Percentiles rank a stretch among this genome's conserved stretches.
Evolutionary conservation across 768 basidiomycete species (phyloP).

Genomic region (Mycena haematopus): DNA sequence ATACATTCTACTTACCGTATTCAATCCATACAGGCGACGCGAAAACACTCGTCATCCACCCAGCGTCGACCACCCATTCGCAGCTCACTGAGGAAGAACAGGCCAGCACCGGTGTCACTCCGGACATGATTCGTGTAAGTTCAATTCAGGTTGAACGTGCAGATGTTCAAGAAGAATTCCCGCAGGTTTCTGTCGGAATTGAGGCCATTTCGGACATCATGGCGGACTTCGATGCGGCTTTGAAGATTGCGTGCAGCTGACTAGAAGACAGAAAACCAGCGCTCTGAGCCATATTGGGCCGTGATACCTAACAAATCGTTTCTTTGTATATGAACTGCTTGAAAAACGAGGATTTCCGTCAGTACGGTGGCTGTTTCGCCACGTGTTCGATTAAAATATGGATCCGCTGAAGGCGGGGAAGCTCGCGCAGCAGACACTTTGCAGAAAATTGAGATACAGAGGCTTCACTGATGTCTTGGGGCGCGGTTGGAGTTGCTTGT

Average conservation of each 20-base stretch:
- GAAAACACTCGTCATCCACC: slow-evolving; percentile 84
- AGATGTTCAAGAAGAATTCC: not conserved
- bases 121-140: slow-evolving; percentile 75
- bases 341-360: too few species aligned
- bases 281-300: too few species aligned
- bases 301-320: too few species aligned
- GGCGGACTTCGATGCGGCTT: slow-evolving; percentile 45
- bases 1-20: not conserved
- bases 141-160: not conserved
- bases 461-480: too few species aligned
- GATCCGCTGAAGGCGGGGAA: too few species aligned
- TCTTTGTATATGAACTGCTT: too few species aligned
- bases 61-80: slow-evolving; percentile 78
- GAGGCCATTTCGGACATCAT: slow-evolving; percentile 49
- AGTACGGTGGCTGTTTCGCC: too few species aligned
- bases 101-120: slow-evolving; percentile 69
- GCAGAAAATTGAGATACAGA: too few species aligned
- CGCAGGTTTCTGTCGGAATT: slow-evolving; percentile 45
- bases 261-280: too few species aligned
- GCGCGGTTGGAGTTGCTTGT: too few species aligned
- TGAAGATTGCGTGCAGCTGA: slow-evolving; percentile 30
- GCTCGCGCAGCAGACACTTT: too few species aligned
- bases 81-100: slow-evolving; percentile 71
- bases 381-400: too few species aligned
- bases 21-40: slow-evolving; percentile 54